Base-by-base conservation (phyloP, 768 basidiomycete species). In the Lactifluus pinguis region DNA sequence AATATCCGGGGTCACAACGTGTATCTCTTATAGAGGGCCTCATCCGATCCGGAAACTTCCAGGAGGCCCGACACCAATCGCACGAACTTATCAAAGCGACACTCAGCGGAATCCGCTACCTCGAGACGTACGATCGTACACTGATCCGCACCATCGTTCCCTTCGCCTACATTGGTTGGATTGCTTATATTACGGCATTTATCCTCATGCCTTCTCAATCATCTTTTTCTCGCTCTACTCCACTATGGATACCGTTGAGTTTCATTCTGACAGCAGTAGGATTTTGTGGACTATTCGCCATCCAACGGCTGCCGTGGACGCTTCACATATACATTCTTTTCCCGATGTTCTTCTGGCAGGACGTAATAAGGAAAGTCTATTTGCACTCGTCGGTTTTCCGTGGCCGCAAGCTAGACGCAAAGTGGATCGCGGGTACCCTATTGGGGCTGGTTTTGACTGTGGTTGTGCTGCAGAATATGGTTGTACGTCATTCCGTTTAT, bases 311-410 rank as follows among this genome's bases (percentile, higher is more conserved):
- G 0, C 86, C 89, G 0, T 81, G 77, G 79, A 83, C 83, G 4
- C 88, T 89, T 67, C 92, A 87, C 68, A 59, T 89, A 45, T 94
- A 94, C 67, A 77, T 84, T 39, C 69, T 78, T 4, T 92, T 92
- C 63, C 89, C 91, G 0, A 78, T 80, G 36, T 91, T 83, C 72
- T 92, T 92, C 70, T 90, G 88, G 88, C 76, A 76, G 36, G 81
- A 79, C 55, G 82, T 83, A 0, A 13, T 69, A 11, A 45, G 32
- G 4, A 58, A 42, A n/a, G 10, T 55, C 25, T 49, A 60, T 51
- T 50, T 19, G 29, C 52, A 29, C 19, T 30, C 34, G 49, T 62
- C 55, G 3, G 21, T 45, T 32, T 21, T 55, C 4, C 34, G 21
- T 11, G n/a, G 15, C n/a, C 25, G 19, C n/a, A 44, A 36, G 29